These are phyloP conservation scores for Yamadazyma philogaea DNA, from an alignment of 805 yeast genomes.

Conservation along the genomic window DNA sequence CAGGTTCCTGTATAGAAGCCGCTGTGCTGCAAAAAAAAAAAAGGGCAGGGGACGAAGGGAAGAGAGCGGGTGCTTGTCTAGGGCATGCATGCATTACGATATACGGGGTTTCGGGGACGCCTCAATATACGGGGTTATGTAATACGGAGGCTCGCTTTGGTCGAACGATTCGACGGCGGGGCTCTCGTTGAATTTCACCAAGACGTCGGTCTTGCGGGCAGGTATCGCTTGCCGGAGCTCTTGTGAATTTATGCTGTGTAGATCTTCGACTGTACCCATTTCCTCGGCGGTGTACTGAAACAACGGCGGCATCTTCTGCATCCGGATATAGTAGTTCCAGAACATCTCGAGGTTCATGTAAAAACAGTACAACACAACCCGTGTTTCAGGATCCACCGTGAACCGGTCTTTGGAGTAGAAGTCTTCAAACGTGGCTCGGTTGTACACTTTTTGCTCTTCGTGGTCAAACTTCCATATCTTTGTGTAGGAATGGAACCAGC, in stretches of 20 bases:
- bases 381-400: background rate
- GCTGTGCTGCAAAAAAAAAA: no score
- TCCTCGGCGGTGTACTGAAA: background rate
- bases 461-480: constrained; percentile 20
- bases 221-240: background rate
- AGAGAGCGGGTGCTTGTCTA: no score
- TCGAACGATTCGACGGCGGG: background rate
- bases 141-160: constrained; percentile 3
- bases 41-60: no score
- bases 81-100: no score
- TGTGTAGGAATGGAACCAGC: constrained; percentile 16
- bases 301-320: background rate
- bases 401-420: constrained; percentile 4
- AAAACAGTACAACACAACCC: constrained; percentile 9
- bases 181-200: constrained; percentile 1
- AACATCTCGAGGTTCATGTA: constrained; percentile 23
- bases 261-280: background rate
- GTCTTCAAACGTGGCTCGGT: constrained; percentile 15
- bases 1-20: no score
- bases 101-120: background rate
- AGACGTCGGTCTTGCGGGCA: background rate
- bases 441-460: constrained; percentile 17
- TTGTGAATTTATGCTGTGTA: background rate
- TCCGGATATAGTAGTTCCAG: constrained; percentile 1
- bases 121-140: background rate